These are phyloP conservation scores for Pleurotus giganteus DNA, from an alignment of 768 basidiomycete genomes.

Conservation along the genomic window DNA sequence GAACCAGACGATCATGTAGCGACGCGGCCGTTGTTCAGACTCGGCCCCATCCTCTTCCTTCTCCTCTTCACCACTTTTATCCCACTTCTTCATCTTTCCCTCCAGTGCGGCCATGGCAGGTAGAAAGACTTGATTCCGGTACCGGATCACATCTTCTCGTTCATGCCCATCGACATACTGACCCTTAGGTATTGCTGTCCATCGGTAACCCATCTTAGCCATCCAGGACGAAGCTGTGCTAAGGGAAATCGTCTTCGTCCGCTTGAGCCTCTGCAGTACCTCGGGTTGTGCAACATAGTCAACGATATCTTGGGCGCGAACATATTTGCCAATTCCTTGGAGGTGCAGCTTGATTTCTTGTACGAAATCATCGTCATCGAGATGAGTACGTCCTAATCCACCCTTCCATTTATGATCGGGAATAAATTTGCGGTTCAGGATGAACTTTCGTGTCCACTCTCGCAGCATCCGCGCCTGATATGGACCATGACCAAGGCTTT, in stretches of 20 bases:
- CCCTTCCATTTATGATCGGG: not conserved
- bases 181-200: constrained; percentile 16
- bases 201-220: constrained; percentile 15
- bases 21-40: too few relatives aligned
- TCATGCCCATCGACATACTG: constrained; percentile 34
- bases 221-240: constrained; percentile 23
- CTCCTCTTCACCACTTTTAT: constrained; percentile 7
- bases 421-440: constrained; percentile 15
- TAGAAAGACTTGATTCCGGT: constrained; percentile 24
- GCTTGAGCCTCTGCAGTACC: constrained; percentile 12
- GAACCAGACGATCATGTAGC: constrained; percentile 18
- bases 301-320: constrained; percentile 15
- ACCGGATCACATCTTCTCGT: constrained; percentile 27
- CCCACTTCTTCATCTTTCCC: constrained; percentile 4
- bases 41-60: not conserved
- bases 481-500: not conserved
- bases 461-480: constrained; percentile 13
- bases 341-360: constrained; percentile 10
- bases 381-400: not conserved
- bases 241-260: constrained; percentile 16
- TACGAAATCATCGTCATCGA: constrained; percentile 8
- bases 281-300: constrained; percentile 15
- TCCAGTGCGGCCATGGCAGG: constrained; percentile 14
- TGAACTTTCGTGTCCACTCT: constrained; percentile 18
- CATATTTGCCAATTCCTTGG: constrained; percentile 18